phyloP scores from a whole-genome alignment of 805 yeast species.

The Brettanomyces naardenensis region DNA sequence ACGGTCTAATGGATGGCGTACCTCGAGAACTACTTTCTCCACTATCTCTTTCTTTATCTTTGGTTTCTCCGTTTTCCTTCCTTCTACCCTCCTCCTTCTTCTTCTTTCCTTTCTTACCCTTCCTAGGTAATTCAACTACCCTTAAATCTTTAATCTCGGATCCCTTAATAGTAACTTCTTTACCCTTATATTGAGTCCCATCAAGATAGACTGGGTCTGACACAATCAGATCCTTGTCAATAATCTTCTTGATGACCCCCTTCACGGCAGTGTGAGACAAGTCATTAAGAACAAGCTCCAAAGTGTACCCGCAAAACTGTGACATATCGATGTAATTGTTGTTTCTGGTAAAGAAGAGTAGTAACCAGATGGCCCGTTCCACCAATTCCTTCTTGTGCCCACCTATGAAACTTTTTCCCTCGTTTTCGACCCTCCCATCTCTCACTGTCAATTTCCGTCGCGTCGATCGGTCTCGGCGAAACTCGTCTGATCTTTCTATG shows the following conservation, averaged over 20 bases:
- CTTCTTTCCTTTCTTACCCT: constrained; percentile 19
- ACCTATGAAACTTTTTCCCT: neutral
- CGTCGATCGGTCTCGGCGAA: no score
- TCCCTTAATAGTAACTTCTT: constrained; percentile 24
- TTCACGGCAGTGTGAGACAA: constrained; percentile 19
- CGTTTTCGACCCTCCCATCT: neutral
- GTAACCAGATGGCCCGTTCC: no score
- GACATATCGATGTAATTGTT: constrained; percentile 15
- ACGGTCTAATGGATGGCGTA: constrained; percentile 5
- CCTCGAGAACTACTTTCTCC: neutral
- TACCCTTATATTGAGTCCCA: constrained; percentile 15
- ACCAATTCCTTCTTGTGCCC: no score
- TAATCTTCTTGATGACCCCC: constrained; percentile 20
- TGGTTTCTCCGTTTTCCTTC: constrained; percentile 8
- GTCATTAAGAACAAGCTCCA: constrained; percentile 35
- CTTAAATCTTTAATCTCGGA: constrained; percentile 43
- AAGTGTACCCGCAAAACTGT: constrained; percentile 39
- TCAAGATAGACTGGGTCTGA: constrained; percentile 26
- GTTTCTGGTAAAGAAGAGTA: neutral
- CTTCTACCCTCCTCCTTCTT: constrained; percentile 6
- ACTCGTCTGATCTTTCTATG: no score
- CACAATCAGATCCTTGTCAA: constrained; percentile 17
- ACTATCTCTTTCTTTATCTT: constrained; percentile 1
- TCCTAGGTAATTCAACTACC: constrained; percentile 45
- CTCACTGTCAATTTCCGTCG: neutral